Percentiles rank a stretch among this genome's conserved stretches.
Evolutionary conservation across 2,329 filamentous ascomycete species (phyloP).

Genomic region (Diaporthe capsici): DNA sequence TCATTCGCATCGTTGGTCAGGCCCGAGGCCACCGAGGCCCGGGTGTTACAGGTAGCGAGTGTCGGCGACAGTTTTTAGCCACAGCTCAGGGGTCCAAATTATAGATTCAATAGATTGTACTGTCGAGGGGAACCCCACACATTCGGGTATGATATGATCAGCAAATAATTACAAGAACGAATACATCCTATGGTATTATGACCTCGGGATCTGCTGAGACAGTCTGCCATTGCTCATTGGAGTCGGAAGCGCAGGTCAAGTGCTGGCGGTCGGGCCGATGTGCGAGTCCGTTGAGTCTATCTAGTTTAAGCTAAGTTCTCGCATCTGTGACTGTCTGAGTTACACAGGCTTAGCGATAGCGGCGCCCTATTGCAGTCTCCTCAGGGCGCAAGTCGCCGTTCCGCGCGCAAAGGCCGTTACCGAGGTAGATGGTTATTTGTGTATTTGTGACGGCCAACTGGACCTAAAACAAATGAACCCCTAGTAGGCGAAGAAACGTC

Average conservation of each 20-base stretch:
- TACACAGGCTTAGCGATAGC: not conserved
- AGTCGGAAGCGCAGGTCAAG: not conserved
- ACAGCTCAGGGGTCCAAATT: not conserved
- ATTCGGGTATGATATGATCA: no score
- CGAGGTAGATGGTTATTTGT: conserved; percentile 7
- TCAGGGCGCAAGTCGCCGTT: not conserved
- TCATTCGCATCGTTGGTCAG: conserved; percentile 9
- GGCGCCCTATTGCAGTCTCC: not conserved
- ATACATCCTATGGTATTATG: not conserved
- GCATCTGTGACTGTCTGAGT: not conserved
- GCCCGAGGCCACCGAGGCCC: conserved; percentile 13
- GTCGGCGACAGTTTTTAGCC: not conserved
- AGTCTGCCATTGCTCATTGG: not conserved
- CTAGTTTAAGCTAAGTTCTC: not conserved
- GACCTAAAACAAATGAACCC: not conserved
- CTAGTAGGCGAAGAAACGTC: not conserved
- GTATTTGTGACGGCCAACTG: conserved; percentile 2
- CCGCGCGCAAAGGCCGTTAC: not conserved
- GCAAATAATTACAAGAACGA: not conserved
- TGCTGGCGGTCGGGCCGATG: conserved; percentile 14
- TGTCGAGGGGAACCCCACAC: not conserved
- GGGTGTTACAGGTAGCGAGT: conserved; percentile 20
- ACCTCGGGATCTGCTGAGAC: not conserved
- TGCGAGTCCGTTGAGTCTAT: not conserved
- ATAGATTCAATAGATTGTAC: not conserved